Evolutionary conservation across 2,329 filamentous ascomycete species (phyloP).

Genomic region (Tolypocladium paradoxum): DNA sequence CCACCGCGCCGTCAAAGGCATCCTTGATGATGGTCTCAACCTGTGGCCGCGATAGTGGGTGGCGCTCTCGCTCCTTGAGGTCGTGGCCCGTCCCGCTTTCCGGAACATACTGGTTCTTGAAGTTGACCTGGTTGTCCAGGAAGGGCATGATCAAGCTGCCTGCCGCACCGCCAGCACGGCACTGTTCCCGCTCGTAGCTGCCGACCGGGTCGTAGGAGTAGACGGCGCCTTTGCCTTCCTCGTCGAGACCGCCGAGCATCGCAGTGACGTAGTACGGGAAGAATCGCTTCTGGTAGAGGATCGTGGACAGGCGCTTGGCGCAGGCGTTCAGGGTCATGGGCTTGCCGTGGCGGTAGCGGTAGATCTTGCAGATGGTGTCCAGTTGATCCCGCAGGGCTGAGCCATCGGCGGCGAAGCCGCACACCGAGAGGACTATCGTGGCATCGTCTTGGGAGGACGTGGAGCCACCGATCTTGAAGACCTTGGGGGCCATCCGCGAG

Average conservation of each 20-base stretch:
- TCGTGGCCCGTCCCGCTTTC: conserved; percentile 76
- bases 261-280: conserved; percentile 98
- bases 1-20: conserved; percentile 94
- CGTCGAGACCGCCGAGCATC: conserved; percentile 87
- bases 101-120: conserved; percentile 96
- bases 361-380: conserved; percentile 95
- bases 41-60: conserved; percentile 58
- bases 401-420: conserved; percentile 92
- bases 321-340: conserved; percentile 90
- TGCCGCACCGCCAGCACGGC: conserved; percentile 83
- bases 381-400: conserved; percentile 88
- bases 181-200: conserved; percentile 95
- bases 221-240: conserved; percentile 85
- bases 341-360: conserved; percentile 96
- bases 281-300: conserved; percentile 95
- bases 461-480: conserved; percentile 93
- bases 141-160: conserved; percentile 97
- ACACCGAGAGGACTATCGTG: conserved; percentile 82
- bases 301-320: conserved; percentile 87
- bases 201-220: conserved; percentile 98
- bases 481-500: conserved; percentile 86
- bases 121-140: conserved; percentile 98
- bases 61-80: conserved; percentile 58
- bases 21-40: conserved; percentile 89
- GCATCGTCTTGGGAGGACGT: conserved; percentile 76